Base-by-base conservation (phyloP, 164 flowering plant genomes). In the Vitis amurensis region DNA sequence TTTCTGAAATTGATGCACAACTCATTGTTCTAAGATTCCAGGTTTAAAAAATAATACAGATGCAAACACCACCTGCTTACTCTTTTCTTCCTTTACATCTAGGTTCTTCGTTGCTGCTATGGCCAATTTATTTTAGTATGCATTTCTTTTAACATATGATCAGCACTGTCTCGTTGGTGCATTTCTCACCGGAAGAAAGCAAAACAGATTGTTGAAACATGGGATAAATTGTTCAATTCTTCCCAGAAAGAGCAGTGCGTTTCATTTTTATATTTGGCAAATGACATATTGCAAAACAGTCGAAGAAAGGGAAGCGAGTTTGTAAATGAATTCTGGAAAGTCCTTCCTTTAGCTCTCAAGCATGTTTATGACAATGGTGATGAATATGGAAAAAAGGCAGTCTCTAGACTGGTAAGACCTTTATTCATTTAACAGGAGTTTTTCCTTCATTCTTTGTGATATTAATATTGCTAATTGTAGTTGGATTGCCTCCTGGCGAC, bases 281-380 rank as follows among this genome's bases (percentile, higher is more conserved):
- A 88, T 81, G 92, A 88, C 63, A 88, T 88, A 61, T 70, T 88
- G 76, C 92, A 88, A 73, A 88, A 85, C 71, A 88, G 90, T 73
- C 73, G 89, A 72, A 79, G 91, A 51, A 82, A 84, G 73, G 92
- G 92, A 47, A 87, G 85, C 70, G 92, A 88, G 76, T 88, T 87
- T 79, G 92, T 88, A 47, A 84, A 85, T 77, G 92, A 87, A 73
- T 88, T 88, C 74, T 87, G 90, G 92, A 88, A 88, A 75, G 84
- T 87, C 78, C 90, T 88, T 65, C 92, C 92, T 61, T 61, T 79
- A 31, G 82, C 86, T 57, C 80, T 88, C 16, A 88, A 87, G 78
- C 66, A 68, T 67, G 87, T 85, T 17, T 81, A 74, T 74, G 83
- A 78, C 9, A 74, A 66, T 69, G 86, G 88, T 48, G 86, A 85